These are phyloP conservation scores for Podospora australis DNA, from an alignment of 495 filamentous ascomycete genomes.

Conservation along the genomic window DNA sequence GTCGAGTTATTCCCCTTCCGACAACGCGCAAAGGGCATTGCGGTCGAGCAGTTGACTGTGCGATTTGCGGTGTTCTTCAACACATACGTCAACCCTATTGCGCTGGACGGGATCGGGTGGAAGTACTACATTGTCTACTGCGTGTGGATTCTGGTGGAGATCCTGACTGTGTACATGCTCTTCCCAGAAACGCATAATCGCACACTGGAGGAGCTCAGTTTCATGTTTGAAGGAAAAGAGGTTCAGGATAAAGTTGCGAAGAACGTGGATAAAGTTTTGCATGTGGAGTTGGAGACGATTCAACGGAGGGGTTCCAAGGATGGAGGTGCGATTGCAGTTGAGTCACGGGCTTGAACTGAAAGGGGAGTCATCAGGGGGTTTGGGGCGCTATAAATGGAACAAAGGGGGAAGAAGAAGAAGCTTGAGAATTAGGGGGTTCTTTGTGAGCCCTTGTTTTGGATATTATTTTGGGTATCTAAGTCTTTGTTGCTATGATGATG, in stretches of 20 bases:
- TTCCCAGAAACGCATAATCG: constrained; percentile 56
- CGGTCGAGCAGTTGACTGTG: constrained; percentile 52
- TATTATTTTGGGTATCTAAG: too few relatives aligned
- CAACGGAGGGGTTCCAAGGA: constrained; percentile 1
- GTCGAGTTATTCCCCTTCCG: constrained; percentile 57
- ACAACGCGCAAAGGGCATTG: constrained; percentile 51
- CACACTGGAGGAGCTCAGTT: constrained; percentile 41
- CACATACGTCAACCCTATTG: constrained; percentile 60
- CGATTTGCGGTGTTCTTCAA: constrained; percentile 46
- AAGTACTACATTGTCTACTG: constrained; percentile 59
- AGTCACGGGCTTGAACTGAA: too few relatives aligned
- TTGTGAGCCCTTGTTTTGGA: too few relatives aligned
- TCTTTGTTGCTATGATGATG: too few relatives aligned
- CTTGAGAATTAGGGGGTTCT: too few relatives aligned
- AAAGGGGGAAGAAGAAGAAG: too few relatives aligned
- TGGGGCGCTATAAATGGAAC: too few relatives aligned
- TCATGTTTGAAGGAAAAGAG: constrained; percentile 37
- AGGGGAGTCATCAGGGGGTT: too few relatives aligned
- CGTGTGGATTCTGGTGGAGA: constrained; percentile 50
- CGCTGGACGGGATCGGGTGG: constrained; percentile 51
- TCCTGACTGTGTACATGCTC: constrained; percentile 49
- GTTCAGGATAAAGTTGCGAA: constrained; percentile 29
- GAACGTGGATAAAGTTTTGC: constrained; percentile 31
- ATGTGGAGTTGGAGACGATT: constrained; percentile 21
- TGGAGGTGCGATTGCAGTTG: too few relatives aligned